A percentile compares a stretch with the other conserved stretches of the same genome.
Conservation (phyloP, 768 basidiomycete genomes). For the Melanogaster broomeanus region DNA sequence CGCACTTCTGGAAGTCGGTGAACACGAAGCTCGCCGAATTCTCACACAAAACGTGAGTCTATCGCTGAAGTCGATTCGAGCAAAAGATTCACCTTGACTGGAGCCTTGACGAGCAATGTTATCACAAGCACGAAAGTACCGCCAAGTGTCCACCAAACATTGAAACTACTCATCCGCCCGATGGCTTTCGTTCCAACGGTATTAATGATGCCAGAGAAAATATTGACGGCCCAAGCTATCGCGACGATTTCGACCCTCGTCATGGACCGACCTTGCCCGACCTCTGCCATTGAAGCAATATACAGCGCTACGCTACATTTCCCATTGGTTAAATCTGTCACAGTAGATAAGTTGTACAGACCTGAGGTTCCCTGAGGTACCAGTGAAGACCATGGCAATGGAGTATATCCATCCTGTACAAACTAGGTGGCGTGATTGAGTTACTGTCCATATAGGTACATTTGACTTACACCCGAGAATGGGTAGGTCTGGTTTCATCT, state of each 20-base stretch:
- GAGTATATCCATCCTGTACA: too few species aligned
- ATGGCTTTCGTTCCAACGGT: too few species aligned
- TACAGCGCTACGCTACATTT: too few species aligned
- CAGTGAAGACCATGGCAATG: conserved; percentile 60
- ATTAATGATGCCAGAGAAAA: conserved; percentile 55
- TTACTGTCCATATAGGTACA: too few species aligned
- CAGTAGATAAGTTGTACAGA: conserved; percentile 7
- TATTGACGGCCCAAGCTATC: conserved; percentile 60
- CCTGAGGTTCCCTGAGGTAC: conserved; percentile 60
- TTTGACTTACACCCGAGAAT: too few species aligned
- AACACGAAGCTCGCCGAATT: conserved; percentile 56
- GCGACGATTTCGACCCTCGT: conserved; percentile 50
- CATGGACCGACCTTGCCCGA: too few species aligned
- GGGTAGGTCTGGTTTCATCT: too few species aligned
- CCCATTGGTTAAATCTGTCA: background rate
- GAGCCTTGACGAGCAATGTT: too few species aligned
- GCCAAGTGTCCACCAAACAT: conserved; percentile 63
- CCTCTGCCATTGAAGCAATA: too few species aligned
- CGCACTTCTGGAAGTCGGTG: conserved; percentile 56
- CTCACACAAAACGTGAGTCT: conserved; percentile 26
- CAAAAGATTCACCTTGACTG: conserved; percentile 43
- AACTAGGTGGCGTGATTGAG: too few species aligned
- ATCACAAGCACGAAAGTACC: conserved; percentile 59
- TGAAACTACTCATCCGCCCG: conserved; percentile 54
- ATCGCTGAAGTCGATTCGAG: background rate